Conservation (phyloP, 176 grass and related monocot genomes). For the Oryza meridionalis region DNA sequence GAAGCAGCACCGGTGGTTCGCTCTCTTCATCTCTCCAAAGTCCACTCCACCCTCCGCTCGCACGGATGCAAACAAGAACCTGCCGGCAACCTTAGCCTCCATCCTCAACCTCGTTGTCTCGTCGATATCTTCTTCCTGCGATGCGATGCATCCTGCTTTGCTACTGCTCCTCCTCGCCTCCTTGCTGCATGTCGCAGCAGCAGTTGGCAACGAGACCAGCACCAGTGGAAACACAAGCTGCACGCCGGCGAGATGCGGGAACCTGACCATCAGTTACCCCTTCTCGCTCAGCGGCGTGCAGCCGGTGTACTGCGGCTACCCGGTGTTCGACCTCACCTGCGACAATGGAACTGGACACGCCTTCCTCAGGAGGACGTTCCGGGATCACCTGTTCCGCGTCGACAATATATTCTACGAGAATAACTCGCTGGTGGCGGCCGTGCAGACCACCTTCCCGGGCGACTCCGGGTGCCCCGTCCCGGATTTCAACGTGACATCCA, state of each 20-base stretch:
- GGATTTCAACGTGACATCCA: slow-evolving; percentile 39
- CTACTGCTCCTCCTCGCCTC: neutral
- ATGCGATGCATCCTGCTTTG: slow-evolving; percentile 7
- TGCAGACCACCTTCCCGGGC: neutral
- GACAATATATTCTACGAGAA: slow-evolving; percentile 1
- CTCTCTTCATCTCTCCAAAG: neutral
- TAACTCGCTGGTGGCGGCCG: neutral
- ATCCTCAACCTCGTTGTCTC: too few relatives aligned
- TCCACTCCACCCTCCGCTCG: neutral
- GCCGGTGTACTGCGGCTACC: slow-evolving; percentile 34
- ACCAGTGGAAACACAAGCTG: neutral
- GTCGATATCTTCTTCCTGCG: neutral
- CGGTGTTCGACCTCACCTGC: slow-evolving; percentile 48
- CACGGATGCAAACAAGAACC: neutral
- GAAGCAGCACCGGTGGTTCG: neutral
- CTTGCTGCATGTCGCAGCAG: neutral
- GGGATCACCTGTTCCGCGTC: neutral
- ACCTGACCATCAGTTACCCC: slow-evolving; percentile 42
- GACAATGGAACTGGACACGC: neutral
- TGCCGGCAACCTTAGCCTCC: too few relatives aligned
- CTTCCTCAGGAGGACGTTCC: slow-evolving; percentile 19
- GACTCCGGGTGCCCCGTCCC: neutral
- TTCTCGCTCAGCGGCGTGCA: slow-evolving; percentile 53
- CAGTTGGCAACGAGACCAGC: neutral
- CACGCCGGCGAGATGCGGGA: slow-evolving; percentile 27